Base-by-base conservation (phyloP, 768 basidiomycete genomes). In the Coprinopsis strossmayeri region DNA sequence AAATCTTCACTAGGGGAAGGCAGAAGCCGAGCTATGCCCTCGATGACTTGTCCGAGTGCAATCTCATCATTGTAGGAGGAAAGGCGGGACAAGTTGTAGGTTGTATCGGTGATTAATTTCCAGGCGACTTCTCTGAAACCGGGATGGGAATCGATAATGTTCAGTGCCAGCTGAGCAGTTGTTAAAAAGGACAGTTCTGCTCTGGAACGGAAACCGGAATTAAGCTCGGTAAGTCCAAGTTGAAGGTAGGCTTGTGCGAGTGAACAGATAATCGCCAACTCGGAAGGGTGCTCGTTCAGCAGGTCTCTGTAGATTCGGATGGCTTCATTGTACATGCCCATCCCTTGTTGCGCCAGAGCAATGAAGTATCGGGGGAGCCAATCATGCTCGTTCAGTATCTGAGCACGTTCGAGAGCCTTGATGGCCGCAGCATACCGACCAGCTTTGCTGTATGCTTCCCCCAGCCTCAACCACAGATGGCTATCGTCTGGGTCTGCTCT, bases 381-480 rank as follows among this genome's bases (percentile, higher is more conserved):
- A 53, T 91, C 84, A 10, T 77, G 65, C 0, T 88, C 81, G 18
- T 81, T 69, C 49, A 96, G 73, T 51, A 85, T 81, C 12, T 78
- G 75, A 0, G 91, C 91, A 40, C 76, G 83, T 7, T 71, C 67
- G 17, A 98, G 78, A 0, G 94, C 87, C 63, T 95, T 98, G 51
- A 96, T 64, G 0, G 92, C 89, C 13, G 96, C 94, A 15, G 80
- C 82, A 55, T 92, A 87, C 27, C 91, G 80, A 42, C 96, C 95
- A 10, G 90, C 85, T 59, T 78, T 84, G 55, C 79, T 81, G 57
- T 99, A 98, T 0, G 91, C 88, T 64, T 96, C 91, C 1, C 94
- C 94, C 2, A 99, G 74, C 30, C 89, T 79, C 12, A 92, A 72
- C 96, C 95, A 98, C n/a, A 84, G 78, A 13, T 82, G 62, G 11